Base-by-base conservation (phyloP, 129 eudicot species). In the Flaveria sonorensis region DNA sequence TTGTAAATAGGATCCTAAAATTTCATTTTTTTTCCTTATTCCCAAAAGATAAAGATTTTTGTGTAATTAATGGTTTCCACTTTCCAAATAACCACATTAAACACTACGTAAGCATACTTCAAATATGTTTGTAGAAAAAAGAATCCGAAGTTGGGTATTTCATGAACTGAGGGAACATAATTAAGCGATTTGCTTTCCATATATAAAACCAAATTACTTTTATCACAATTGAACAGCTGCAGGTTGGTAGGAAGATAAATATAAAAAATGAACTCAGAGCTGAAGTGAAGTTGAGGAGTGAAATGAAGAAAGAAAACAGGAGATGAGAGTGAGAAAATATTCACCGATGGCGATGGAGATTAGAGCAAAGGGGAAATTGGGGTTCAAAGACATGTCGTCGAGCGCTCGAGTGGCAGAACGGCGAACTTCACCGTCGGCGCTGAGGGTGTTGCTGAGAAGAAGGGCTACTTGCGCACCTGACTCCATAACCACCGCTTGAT, bases 341-440 rank as follows among this genome's bases (percentile, higher is more conserved):
- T 13, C 45, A 87, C 90, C 89, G 48, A 79, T 43, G 65, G 88
- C 77, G 81, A 90, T 66, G 75, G 88, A 84, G 86, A 90, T 89
- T 53, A 88, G 89, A 61, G 84, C 74, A 68, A 81, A 84, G 7
- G 89, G 77, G 71, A 88, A 90, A 64, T 42, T 51, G 53, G 89
- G 79, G 76, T 62, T 75, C 5, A 53, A 64, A 52, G 89, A 90
- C 70, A 90, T 82, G 46, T 72, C 46, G 62, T 90, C 83, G 57
- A 90, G 92, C 36, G 82, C 77, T 42, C 83, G 87, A 77, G 96
- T 82, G 66, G 96, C 96, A 72, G 84, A 43, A 28, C 76, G 83
- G 81, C 89, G 86, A 66, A 88, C 81, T 50, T 69, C 43, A 77
- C 79, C 87, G 61, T 88, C 90, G 73, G 86, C 75, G 72, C 90